Evolutionary conservation across 805 yeast genomes (phyloP), one percentile per base, ranked within the genome.

Genomic region (Danielozyma ontarioensis): DNA sequence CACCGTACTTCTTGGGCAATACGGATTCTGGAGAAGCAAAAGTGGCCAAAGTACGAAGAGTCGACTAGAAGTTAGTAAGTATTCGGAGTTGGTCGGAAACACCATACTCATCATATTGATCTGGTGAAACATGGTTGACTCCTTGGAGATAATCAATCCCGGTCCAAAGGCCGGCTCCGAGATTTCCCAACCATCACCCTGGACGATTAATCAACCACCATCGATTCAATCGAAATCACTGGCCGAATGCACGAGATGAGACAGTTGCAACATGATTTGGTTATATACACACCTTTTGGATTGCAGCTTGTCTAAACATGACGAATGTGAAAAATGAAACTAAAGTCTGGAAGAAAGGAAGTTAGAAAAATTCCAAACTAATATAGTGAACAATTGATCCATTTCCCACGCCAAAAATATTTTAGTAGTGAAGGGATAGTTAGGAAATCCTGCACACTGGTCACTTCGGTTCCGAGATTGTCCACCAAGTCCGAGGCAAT

Each of bases 1-100:
- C 96, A 50, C 97, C 97, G 68, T 86, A 88, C 67, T 85, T 83
- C 71, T 86, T 86, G 53, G 95, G 94, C 53, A 84, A 70, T 44
- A 74, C 74, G 40, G 74, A 53, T 58, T 78, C 83, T 35, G 82
- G 72, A 18, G 79, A 63, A 36, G 78, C 74, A 36, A 72, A 60
- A 32, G 86, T 72, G 39, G 87, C 83, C 40, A 67, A 57, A 34
- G 60, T 45, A 56, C 72, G 69, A 36, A 55, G 31, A 27, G 61
- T 42, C 37, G 51, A 42, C 65, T 64, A 45, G 24, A 28, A n/a
- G 16, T 56, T 57, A 59, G 66, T 57, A 53, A 16, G 12, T n/a
- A n/a, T n/a, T n/a, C n/a, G n/a, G n/a, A n/a, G n/a, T n/a, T n/a
- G n/a, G n/a, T n/a, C n/a, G n/a, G n/a, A n/a, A n/a, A n/a, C n/a